These are phyloP conservation scores for Alternaria panax DNA, from an alignment of 2,329 filamentous ascomycete genomes.

Conservation along the genomic window DNA sequence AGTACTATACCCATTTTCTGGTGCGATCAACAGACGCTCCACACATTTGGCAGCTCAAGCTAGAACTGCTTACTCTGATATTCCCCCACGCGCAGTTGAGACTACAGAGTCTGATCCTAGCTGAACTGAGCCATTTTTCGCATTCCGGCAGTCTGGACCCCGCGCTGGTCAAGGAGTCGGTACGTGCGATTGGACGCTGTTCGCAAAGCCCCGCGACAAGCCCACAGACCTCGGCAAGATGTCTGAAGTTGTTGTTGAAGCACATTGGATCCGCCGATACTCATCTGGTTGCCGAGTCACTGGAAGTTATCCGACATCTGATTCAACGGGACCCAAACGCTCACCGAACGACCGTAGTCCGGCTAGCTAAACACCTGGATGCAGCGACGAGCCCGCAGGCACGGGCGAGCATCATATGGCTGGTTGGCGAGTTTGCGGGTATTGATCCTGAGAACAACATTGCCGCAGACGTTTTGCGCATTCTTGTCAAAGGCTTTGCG, in stretches of 20 bases:
- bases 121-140: constrained; percentile 94
- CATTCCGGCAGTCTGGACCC: constrained; percentile 82
- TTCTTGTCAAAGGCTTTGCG: constrained; percentile 83
- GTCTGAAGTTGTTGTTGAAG: constrained; percentile 80
- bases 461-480: constrained; percentile 88
- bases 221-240: constrained; percentile 68
- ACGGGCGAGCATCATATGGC: constrained; percentile 94
- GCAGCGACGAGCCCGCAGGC: constrained; percentile 86
- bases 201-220: constrained; percentile 67
- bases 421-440: constrained; percentile 92
- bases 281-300: constrained; percentile 85
- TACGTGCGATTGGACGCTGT: constrained; percentile 91
- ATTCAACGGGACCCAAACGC: constrained; percentile 88
- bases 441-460: constrained; percentile 84
- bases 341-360: constrained; percentile 85
- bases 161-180: constrained; percentile 83
- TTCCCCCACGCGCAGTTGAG: constrained; percentile 82
- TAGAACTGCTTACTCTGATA: constrained; percentile 88
- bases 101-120: constrained; percentile 84
- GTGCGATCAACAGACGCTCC: constrained; percentile 80
- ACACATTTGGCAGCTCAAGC: constrained; percentile 87
- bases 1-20: constrained; percentile 88
- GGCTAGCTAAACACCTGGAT: constrained; percentile 89
- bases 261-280: constrained; percentile 91
- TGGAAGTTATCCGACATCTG: constrained; percentile 93